Base-by-base conservation (phyloP, 345 rosid genomes). In the Aquilaria sinensis region DNA sequence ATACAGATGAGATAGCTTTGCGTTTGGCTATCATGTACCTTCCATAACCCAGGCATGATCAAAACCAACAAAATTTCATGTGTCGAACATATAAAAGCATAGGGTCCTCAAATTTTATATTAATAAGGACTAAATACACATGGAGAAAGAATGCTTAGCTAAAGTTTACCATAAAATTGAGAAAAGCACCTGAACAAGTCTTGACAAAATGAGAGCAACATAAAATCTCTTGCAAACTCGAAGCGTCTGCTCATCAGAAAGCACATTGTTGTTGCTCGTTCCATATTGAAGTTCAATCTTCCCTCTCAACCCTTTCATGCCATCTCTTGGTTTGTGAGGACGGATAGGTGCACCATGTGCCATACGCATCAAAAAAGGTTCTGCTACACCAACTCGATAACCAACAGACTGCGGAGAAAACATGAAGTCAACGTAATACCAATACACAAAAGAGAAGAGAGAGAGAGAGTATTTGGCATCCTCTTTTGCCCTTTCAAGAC, bases 281-380 rank as follows among this genome's bases (percentile, higher is more conserved):
- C 84, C 85, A 48, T 48, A 54, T 65, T 41, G 78, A 62, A 60
- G 72, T 57, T 72, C 80, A 65, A 58, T 64, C 70, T 85, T 82
- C 62, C 78, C 81, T 57, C 51, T 72, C 59, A 74, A 57, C 51
- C 62, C 81, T 74, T 65, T 86, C 53, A 62, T 54, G 29, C 65
- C 61, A 53, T 76, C 81, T 47, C 76, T 80, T 58, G 74, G 69
- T 73, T 72, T 81, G 58, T 75, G 81, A 61, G 74, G 63, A 58
- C 77, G 86, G 62, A 83, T 70, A 43, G 90, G 90, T 69, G 89
- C 98, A 69, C 97, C 96, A 82, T 93, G 98, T 43, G 96, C 98
- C 97, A 90, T 93, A 70, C 96, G 96, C 98, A 90, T 93, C 78
- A 93, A 83, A 78, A 86, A 93, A 30, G 97, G 92, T 74, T 93